Evolutionary conservation across 139 green algal species (phyloP).

Genomic region (Gonium pectorale): DNA sequence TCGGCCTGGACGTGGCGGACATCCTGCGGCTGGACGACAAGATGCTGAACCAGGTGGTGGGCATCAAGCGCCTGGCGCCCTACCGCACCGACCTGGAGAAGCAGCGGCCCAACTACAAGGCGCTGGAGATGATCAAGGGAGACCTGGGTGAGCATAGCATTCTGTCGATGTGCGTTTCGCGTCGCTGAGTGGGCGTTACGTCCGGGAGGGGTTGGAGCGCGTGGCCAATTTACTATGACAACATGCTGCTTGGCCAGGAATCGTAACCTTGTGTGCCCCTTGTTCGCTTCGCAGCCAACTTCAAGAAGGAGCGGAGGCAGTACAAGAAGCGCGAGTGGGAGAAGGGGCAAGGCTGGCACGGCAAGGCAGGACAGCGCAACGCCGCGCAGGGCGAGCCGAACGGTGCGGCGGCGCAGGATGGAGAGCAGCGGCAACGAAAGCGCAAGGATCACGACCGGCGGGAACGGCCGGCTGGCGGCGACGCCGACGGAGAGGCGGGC

Average conservation of each 20-base stretch:
- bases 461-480: background rate
- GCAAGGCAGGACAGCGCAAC: background rate
- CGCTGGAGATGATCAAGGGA: slow-evolving; percentile 57
- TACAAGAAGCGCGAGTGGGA: slow-evolving; percentile 25
- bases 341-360: slow-evolving; percentile 7
- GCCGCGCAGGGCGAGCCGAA: background rate
- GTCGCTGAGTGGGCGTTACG: no score
- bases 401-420: no score
- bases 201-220: no score
- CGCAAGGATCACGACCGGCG: background rate
- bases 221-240: no score
- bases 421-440: background rate
- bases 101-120: slow-evolving; percentile 74
- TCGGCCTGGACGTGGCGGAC: slow-evolving; percentile 85
- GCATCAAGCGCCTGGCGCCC: slow-evolving; percentile 88
- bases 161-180: no score
- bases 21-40: slow-evolving; percentile 77
- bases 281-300: no score
- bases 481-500: background rate
- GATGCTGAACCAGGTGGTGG: slow-evolving; percentile 74
- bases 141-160: background rate
- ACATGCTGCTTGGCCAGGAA: no score
- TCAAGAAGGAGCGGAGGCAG: slow-evolving; percentile 3
- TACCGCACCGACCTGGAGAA: slow-evolving; percentile 78
- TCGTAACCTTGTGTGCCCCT: no score